These are phyloP conservation scores for Sindora glabra DNA, from an alignment of 306 rosid species.

Conservation along the genomic window DNA sequence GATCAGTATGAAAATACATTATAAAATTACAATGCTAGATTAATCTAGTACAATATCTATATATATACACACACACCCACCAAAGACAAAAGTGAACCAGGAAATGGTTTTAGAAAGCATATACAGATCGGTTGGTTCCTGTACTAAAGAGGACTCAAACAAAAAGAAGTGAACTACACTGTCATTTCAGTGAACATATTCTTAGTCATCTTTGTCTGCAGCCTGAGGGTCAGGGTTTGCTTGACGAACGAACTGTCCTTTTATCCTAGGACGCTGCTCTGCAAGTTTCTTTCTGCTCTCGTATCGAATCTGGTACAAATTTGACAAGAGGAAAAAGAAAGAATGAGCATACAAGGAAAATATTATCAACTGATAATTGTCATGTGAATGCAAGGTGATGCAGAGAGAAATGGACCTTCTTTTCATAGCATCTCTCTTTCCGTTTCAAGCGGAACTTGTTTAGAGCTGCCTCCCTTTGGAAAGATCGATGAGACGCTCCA, in stretches of 20 bases:
- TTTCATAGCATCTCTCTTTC: slow-evolving; percentile 91
- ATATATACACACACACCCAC: no score
- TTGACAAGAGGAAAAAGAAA: no score
- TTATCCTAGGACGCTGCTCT: slow-evolving; percentile 94
- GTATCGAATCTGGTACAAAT: slow-evolving; percentile 65
- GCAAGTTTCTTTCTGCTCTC: slow-evolving; percentile 99
- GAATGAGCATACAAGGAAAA: slow-evolving; percentile 6
- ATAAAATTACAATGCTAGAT: slow-evolving; percentile 19
- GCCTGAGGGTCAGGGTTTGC: slow-evolving; percentile 17
- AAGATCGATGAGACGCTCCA: slow-evolving; percentile 42
- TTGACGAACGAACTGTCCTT: slow-evolving; percentile 95
- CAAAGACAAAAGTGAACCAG: slow-evolving; percentile 1
- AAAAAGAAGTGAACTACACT: slow-evolving; percentile 20
- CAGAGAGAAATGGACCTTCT: slow-evolving; percentile 51
- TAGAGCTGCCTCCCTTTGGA: slow-evolving; percentile 78
- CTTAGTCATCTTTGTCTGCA: slow-evolving; percentile 30
- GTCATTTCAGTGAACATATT: slow-evolving; percentile 11
- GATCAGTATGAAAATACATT: neutral
- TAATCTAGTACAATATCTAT: slow-evolving; percentile 13
- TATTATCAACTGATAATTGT: neutral
- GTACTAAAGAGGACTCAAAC: slow-evolving; percentile 12
- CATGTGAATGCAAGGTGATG: neutral
- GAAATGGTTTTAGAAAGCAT: slow-evolving; percentile 22
- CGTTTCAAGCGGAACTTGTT: slow-evolving; percentile 85
- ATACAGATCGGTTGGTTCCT: slow-evolving; percentile 18